These are phyloP conservation scores for Salix udensis DNA, from an alignment of 345 rosid genomes.

Conservation along the genomic window DNA sequence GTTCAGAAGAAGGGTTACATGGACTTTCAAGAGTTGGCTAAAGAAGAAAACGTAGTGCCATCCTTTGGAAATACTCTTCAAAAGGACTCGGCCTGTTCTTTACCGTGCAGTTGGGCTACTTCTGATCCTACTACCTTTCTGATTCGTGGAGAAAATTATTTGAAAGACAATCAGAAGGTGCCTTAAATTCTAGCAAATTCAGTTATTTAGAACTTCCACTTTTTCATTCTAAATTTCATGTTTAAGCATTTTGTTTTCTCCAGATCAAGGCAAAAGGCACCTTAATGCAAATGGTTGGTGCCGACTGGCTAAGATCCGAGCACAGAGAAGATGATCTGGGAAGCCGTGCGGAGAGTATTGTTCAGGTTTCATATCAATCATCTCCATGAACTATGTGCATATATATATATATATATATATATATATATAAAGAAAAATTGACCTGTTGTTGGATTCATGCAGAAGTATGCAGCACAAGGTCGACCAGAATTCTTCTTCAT, in stretches of 20 bases:
- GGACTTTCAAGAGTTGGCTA: conserved; percentile 52
- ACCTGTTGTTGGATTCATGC: conserved; percentile 14
- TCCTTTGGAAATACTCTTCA: conserved; percentile 73
- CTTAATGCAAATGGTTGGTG: conserved; percentile 85
- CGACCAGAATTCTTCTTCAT: conserved; percentile 78
- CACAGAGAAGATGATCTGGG: conserved; percentile 72
- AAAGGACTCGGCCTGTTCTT: conserved; percentile 45
- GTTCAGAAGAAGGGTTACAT: conserved; percentile 73
- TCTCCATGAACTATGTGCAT: not conserved
- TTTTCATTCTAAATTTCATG: not conserved
- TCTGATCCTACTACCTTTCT: conserved; percentile 72
- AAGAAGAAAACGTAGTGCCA: conserved; percentile 34
- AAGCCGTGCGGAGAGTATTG: conserved; percentile 59
- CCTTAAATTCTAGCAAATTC: not conserved
- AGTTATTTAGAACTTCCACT: not conserved
- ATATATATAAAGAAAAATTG: not conserved
- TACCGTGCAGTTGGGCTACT: conserved; percentile 71
- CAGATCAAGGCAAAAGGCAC: conserved; percentile 70
- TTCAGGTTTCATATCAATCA: conserved; percentile 48
- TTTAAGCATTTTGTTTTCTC: not conserved
- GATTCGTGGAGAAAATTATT: conserved; percentile 71
- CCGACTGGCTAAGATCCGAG: conserved; percentile 84
- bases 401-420: not conserved
- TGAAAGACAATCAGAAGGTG: conserved; percentile 72
- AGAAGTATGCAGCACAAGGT: conserved; percentile 51